Evolutionary conservation across 2,329 filamentous ascomycete genomes (phyloP).

Genomic region (Chaetothyriales sp.): DNA sequence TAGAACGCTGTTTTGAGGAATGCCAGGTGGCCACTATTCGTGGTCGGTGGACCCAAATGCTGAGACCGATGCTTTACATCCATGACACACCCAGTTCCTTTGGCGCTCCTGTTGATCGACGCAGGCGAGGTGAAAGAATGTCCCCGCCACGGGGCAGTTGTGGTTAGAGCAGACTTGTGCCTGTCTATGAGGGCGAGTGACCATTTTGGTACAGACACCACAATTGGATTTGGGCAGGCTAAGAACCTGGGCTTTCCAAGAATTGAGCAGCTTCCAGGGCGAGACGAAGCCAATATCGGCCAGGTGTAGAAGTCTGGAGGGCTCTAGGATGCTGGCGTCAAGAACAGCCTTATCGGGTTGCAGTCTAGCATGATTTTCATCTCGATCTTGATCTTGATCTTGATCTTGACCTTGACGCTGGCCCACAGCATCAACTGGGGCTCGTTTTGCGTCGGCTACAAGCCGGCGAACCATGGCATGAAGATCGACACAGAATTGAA

Average conservation of each 20-base stretch:
- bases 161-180: constrained; percentile 7
- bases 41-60: background rate
- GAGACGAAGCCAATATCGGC: background rate
- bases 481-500: constrained; percentile 2
- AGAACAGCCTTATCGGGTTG: background rate
- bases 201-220: constrained; percentile 6
- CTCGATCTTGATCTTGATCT: too few species aligned
- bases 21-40: background rate
- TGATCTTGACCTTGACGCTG: background rate
- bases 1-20: background rate
- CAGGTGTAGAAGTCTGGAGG: background rate
- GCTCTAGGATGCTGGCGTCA: background rate
- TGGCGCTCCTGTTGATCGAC: constrained; percentile 1
- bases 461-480: constrained; percentile 1
- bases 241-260: background rate
- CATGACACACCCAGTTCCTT: background rate
- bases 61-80: background rate
- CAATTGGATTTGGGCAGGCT: constrained; percentile 1
- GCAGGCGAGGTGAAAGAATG: constrained; percentile 11
- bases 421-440: background rate
- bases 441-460: background rate
- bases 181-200: constrained; percentile 2
- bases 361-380: background rate
- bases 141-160: constrained; percentile 4
- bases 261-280: background rate